phyloP scores from a whole-genome alignment of 2,329 filamentous ascomycete species.

The Pseudogymnoascus sp. region DNA sequence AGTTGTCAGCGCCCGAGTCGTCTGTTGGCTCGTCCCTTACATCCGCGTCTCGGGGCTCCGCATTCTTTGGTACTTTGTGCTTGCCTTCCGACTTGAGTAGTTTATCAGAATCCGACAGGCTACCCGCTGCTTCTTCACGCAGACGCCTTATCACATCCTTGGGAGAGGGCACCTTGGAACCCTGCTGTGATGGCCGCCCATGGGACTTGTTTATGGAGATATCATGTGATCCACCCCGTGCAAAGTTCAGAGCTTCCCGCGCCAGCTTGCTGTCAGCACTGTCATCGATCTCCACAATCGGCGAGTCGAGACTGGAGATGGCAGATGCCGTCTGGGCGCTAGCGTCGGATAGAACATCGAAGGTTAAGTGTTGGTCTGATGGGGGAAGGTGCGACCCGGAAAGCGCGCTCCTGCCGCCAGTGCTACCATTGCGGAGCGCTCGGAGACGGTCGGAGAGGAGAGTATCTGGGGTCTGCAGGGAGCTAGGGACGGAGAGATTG shows the following conservation, averaged over 20 bases:
- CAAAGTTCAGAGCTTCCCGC: neutral
- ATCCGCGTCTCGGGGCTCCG: neutral
- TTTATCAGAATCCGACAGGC: neutral
- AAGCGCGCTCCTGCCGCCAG: neutral
- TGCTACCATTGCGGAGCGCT: neutral
- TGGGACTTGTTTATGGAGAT: neutral
- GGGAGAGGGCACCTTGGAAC: neutral
- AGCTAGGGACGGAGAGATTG: neutral
- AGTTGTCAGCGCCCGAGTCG: conserved; percentile 34
- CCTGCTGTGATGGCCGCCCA: neutral
- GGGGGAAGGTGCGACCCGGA: neutral
- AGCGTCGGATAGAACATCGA: neutral
- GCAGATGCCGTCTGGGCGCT: neutral
- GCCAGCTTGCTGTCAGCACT: neutral
- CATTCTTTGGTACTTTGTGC: neutral
- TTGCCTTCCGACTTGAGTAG: neutral
- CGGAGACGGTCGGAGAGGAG: neutral
- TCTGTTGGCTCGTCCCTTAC: conserved; percentile 30
- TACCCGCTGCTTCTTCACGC: neutral
- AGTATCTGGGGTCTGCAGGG: neutral
- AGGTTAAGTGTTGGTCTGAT: neutral
- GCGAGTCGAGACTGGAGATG: neutral
- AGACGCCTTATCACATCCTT: neutral
- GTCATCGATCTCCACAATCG: neutral
- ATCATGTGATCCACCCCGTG: neutral